Evolutionary conservation across 495 filamentous ascomycete species (phyloP).

Genomic region (Aspergillus baeticus): DNA sequence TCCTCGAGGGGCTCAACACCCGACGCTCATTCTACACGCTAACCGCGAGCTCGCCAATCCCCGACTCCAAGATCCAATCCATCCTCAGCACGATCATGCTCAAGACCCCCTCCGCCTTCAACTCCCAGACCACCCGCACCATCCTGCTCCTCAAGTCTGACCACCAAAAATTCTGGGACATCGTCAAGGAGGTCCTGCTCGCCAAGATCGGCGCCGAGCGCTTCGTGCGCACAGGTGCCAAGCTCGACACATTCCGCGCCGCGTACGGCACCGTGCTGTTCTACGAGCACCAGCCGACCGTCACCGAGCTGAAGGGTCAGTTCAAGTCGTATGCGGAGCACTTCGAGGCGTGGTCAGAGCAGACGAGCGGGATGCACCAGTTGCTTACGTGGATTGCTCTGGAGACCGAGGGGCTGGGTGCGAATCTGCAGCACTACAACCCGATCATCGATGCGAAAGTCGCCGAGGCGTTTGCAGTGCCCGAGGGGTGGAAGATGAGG

Average conservation of each 20-base stretch:
- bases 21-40: slow-evolving; percentile 10
- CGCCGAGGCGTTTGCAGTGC: slow-evolving; percentile 26
- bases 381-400: slow-evolving; percentile 39
- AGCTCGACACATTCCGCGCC: slow-evolving; percentile 25
- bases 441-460: slow-evolving; percentile 31
- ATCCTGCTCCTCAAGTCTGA: slow-evolving; percentile 32
- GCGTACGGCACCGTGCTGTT: slow-evolving; percentile 41
- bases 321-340: slow-evolving; percentile 27
- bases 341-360: slow-evolving; percentile 33
- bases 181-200: slow-evolving; percentile 27
- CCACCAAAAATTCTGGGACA: slow-evolving; percentile 38
- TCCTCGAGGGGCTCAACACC: background rate
- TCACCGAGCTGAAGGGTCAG: slow-evolving; percentile 21
- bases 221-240: slow-evolving; percentile 13
- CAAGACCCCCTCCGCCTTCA: slow-evolving; percentile 33
- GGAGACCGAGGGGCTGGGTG: slow-evolving; percentile 35
- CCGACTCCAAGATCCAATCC: slow-evolving; percentile 3
- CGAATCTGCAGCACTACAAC: slow-evolving; percentile 44
- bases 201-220: slow-evolving; percentile 18
- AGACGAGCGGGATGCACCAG: slow-evolving; percentile 40
- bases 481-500: slow-evolving; percentile 29
- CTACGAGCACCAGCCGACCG: slow-evolving; percentile 25
- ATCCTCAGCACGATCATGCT: slow-evolving; percentile 27
- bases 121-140: slow-evolving; percentile 36
- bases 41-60: background rate